Conservation (phyloP, 2,329 filamentous ascomycete species). For the Cladosporium sp. region DNA sequence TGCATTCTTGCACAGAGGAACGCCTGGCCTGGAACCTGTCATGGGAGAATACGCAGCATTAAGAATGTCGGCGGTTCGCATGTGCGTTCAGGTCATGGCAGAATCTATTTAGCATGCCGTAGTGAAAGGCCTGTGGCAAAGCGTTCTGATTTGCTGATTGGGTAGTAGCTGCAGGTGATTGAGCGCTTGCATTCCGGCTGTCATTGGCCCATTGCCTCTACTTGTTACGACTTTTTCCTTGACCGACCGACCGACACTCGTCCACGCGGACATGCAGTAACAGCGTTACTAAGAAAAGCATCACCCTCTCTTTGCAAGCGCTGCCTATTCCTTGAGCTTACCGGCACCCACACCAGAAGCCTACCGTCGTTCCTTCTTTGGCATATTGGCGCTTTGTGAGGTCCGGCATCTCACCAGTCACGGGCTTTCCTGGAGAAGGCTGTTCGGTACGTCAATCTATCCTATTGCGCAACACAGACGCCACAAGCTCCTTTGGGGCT, state of each 20-base stretch:
- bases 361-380: conserved; percentile 23
- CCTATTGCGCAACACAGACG: conserved; percentile 19
- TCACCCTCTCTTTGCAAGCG: conserved; percentile 15
- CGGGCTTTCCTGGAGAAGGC: conserved; percentile 31
- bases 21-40: conserved; percentile 1
- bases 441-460: conserved; percentile 27
- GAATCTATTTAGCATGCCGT: not conserved
- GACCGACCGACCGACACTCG: conserved; percentile 8
- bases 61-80: not conserved
- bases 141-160: conserved; percentile 12
- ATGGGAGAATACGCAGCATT: not conserved
- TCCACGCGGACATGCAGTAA: conserved; percentile 27
- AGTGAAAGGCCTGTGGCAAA: conserved; percentile 6
- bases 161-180: conserved; percentile 3
- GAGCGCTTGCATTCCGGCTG: conserved; percentile 10
- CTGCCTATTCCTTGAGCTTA: conserved; percentile 16
- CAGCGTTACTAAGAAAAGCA: conserved; percentile 27
- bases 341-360: conserved; percentile 19
- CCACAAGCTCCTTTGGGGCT: conserved; percentile 15
- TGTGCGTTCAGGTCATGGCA: not conserved
- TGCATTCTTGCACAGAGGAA: not conserved
- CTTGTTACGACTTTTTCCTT: conserved; percentile 8
- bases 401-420: conserved; percentile 31
- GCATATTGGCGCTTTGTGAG: conserved; percentile 28
- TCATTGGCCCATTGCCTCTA: conserved; percentile 7